phyloP scores from a whole-genome alignment of 73 alveolate species.

The Symbiodinium pilosum region DNA sequence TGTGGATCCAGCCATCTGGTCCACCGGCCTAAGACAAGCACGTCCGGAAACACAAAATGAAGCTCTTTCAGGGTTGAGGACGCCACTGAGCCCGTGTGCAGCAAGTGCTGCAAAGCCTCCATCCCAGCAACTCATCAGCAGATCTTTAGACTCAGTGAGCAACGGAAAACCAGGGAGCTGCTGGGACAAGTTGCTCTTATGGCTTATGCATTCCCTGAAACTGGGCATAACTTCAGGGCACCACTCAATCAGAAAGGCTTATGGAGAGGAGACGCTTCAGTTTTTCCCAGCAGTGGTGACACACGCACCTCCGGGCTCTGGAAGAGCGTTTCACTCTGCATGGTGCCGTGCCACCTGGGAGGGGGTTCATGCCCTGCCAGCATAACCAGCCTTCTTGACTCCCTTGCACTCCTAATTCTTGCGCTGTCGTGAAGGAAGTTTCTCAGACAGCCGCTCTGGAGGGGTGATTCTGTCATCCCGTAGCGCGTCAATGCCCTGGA shows the following conservation, averaged over 20 bases:
- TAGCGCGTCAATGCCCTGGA: constrained; percentile 75
- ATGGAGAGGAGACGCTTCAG: no score
- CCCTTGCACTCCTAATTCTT: not conserved
- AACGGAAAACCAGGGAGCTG: no score
- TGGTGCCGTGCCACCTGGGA: constrained; percentile 34
- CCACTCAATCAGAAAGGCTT: no score
- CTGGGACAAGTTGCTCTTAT: no score
- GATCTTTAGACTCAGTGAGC: no score
- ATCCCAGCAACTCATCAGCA: no score
- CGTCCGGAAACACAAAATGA: not conserved
- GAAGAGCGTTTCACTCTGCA: constrained; percentile 41
- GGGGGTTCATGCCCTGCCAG: not conserved
- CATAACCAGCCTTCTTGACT: not conserved
- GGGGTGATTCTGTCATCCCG: constrained; percentile 53
- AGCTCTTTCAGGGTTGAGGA: not conserved
- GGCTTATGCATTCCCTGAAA: no score
- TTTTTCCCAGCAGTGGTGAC: no score
- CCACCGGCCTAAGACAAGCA: no score
- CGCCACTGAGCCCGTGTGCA: not conserved
- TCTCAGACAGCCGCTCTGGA: constrained; percentile 16
- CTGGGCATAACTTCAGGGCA: no score
- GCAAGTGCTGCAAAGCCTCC: not conserved
- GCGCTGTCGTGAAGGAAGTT: not conserved
- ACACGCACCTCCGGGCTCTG: constrained; percentile 36
- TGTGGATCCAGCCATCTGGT: not conserved